Evolutionary conservation across 2,329 filamentous ascomycete species (phyloP).

Genomic region (Hypoxylon sp.): DNA sequence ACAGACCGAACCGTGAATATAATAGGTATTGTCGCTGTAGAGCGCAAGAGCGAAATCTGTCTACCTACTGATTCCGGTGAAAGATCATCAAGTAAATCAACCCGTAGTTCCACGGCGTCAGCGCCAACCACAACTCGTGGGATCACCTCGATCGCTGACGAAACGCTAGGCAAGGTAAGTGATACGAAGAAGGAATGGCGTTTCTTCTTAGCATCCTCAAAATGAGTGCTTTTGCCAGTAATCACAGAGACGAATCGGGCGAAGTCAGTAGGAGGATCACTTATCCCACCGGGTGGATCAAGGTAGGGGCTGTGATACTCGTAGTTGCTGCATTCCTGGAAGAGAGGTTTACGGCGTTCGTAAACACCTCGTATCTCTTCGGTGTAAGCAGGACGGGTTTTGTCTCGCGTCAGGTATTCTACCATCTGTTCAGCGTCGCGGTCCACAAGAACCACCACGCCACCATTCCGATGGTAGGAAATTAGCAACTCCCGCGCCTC

Average conservation of each 20-base stretch:
- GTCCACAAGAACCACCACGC: constrained; percentile 88
- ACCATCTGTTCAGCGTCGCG: constrained; percentile 90
- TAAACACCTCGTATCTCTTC: constrained; percentile 95
- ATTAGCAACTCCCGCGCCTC: constrained; percentile 83
- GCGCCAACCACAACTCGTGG: constrained; percentile 83
- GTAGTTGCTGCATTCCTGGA: constrained; percentile 92
- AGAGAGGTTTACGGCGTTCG: constrained; percentile 89
- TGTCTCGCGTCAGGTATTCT: constrained; percentile 88
- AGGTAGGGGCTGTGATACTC: constrained; percentile 87
- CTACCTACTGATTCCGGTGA: constrained; percentile 82
- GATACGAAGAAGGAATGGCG: constrained; percentile 93
- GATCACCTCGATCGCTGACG: constrained; percentile 73
- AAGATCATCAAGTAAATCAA: constrained; percentile 87
- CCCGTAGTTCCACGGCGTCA: constrained; percentile 94
- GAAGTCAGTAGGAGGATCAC: constrained; percentile 76
- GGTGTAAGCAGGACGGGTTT: constrained; percentile 91
- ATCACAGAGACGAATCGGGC: constrained; percentile 79
- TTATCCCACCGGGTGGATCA: constrained; percentile 59
- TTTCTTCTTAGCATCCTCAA: constrained; percentile 71
- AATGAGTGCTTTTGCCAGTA: constrained; percentile 72
- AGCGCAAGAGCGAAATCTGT: constrained; percentile 85
- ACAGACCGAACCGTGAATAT: constrained; percentile 93
- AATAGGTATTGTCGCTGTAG: constrained; percentile 79
- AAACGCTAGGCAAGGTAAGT: constrained; percentile 84
- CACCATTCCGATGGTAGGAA: constrained; percentile 80